phyloP scores from a whole-genome alignment of 2,329 filamentous ascomycete genomes.

The Colletotrichum tanaceti region DNA sequence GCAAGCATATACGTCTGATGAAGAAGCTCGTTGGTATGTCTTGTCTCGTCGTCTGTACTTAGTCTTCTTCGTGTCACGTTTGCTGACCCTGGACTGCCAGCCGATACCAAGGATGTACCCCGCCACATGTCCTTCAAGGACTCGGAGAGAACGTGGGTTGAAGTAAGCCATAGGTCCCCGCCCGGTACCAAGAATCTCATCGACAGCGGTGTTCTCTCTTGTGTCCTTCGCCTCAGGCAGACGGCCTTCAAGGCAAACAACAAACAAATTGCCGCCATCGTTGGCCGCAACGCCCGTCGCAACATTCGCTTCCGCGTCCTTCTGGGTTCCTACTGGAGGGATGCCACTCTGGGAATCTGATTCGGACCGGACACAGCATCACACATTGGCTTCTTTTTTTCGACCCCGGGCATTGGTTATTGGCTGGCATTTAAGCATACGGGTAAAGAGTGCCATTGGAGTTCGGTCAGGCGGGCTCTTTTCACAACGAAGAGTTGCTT shows the following conservation, averaged over 20 bases:
- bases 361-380: neutral
- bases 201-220: rapidly evolving
- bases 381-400: no score
- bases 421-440: neutral
- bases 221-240: rapidly evolving
- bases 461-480: neutral
- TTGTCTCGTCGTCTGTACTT: neutral
- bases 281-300: neutral
- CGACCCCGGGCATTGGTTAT: no score
- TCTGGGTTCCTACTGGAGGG: neutral
- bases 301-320: neutral
- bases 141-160: neutral
- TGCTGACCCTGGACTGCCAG: neutral
- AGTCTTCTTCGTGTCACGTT: no score
- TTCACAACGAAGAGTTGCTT: neutral
- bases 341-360: neutral
- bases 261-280: neutral
- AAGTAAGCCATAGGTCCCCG: neutral
- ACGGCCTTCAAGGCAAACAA: neutral
- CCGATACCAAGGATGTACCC: neutral
- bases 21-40: neutral
- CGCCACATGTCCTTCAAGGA: neutral
- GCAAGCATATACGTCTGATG: neutral
- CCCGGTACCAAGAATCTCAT: neutral
- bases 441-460: no score